Conservation (phyloP, 108 stramenopile species). For the Fragilariopsis cylindrus region DNA sequence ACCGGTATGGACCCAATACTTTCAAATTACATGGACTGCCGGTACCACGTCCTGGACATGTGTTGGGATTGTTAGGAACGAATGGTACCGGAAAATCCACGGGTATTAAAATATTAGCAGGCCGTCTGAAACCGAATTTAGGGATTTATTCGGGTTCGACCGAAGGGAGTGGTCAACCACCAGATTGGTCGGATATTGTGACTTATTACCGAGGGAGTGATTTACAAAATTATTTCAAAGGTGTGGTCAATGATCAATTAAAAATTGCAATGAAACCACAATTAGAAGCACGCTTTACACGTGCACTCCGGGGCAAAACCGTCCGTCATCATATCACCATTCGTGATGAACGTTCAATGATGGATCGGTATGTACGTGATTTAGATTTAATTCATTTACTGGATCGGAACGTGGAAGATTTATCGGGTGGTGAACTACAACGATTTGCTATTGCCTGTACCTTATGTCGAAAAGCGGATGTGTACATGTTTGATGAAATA, state of each 20-base stretch:
- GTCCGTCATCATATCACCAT: conserved; percentile 43
- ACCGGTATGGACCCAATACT: conserved; percentile 75
- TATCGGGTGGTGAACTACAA: conserved; percentile 80
- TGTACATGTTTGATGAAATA: conserved; percentile 85
- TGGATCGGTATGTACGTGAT: conserved; percentile 24
- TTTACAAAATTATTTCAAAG: conserved; percentile 78
- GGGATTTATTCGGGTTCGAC: conserved; percentile 34
- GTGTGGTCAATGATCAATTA: conserved; percentile 64
- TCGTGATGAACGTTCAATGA: conserved; percentile 45
- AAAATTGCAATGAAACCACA: conserved; percentile 75
- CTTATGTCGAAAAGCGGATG: conserved; percentile 48
- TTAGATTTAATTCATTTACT: conserved; percentile 57
- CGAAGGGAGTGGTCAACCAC: conserved; percentile 8
- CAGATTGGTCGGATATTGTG: conserved; percentile 73
- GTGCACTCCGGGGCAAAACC: conserved; percentile 49
- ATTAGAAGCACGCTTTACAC: conserved; percentile 65
- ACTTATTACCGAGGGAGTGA: conserved; percentile 66
- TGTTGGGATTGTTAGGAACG: conserved; percentile 72
- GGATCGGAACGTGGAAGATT: conserved; percentile 58
- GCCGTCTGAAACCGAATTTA: conserved; percentile 75
- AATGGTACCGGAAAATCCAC: conserved; percentile 78
- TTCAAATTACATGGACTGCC: conserved; percentile 85
- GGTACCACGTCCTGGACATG: conserved; percentile 63
- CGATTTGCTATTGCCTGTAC: conserved; percentile 64
- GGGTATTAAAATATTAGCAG: conserved; percentile 62